phyloP scores from a whole-genome alignment of 2,329 filamentous ascomycete species.

The Penicillium sp. region DNA sequence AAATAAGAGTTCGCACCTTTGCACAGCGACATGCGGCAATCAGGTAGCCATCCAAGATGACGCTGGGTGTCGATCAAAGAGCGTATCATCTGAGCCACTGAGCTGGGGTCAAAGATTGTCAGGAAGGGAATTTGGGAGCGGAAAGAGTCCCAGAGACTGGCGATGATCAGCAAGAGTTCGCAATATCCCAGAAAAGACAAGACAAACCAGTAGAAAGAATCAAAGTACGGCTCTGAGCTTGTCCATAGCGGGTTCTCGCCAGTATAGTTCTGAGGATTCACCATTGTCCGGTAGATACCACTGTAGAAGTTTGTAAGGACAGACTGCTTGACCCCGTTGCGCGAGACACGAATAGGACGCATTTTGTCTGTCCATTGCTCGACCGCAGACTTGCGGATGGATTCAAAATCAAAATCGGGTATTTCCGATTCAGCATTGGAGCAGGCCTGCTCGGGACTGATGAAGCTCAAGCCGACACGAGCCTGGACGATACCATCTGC shows the following conservation, averaged over 20 bases:
- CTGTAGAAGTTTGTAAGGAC: slow-evolving; percentile 59
- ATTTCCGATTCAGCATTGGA: slow-evolving; percentile 64
- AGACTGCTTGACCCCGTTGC: slow-evolving; percentile 27
- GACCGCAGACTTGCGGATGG: slow-evolving; percentile 49
- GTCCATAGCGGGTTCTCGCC: slow-evolving; percentile 66
- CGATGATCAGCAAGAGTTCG: slow-evolving; percentile 9
- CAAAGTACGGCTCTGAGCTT: slow-evolving; percentile 64
- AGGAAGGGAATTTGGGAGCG: slow-evolving; percentile 65
- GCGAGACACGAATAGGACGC: slow-evolving; percentile 34
- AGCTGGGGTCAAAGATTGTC: slow-evolving; percentile 60
- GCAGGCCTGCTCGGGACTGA: slow-evolving; percentile 63
- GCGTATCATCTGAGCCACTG: slow-evolving; percentile 61
- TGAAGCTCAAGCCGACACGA: slow-evolving; percentile 66
- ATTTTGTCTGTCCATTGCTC: slow-evolving; percentile 57
- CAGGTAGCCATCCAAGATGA: slow-evolving; percentile 66
- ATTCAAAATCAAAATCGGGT: slow-evolving; percentile 58
- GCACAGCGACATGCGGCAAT: slow-evolving; percentile 68
- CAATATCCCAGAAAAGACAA: no score
- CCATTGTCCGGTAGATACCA: slow-evolving; percentile 64
- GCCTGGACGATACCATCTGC: slow-evolving; percentile 52
- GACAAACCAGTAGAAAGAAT: slow-evolving; percentile 64
- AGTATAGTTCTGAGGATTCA: slow-evolving; percentile 68
- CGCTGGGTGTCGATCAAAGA: slow-evolving; percentile 67
- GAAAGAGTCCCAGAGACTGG: slow-evolving; percentile 63
- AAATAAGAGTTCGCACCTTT: slow-evolving; percentile 38